Percentiles rank a stretch among this genome's conserved stretches.
Evolutionary conservation across 345 rosid genomes (phyloP).

Genomic region (Gossypium stocksii): DNA sequence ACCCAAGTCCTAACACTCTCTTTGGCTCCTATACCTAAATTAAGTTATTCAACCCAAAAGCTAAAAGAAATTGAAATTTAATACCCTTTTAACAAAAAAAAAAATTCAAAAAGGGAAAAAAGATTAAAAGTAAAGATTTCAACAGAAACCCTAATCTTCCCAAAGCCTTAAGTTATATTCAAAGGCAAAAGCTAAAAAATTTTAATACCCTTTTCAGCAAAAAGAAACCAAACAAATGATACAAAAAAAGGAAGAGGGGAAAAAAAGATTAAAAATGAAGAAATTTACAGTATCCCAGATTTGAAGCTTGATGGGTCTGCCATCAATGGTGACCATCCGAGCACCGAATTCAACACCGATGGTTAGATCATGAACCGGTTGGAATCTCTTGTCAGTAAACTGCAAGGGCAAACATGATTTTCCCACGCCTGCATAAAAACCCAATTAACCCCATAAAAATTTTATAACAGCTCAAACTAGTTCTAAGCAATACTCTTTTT

Average conservation of each 20-base stretch:
- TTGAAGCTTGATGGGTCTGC: slow-evolving; percentile 62
- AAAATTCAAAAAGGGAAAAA: too few species aligned
- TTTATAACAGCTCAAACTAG: neutral
- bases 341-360: slow-evolving; percentile 78
- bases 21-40: neutral
- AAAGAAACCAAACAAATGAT: neutral
- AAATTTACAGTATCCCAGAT: slow-evolving; percentile 63
- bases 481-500: too few species aligned
- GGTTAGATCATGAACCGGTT: slow-evolving; percentile 70
- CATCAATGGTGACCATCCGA: slow-evolving; percentile 66
- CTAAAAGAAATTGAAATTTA: neutral
- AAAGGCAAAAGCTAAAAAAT: neutral
- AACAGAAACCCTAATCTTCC: too few species aligned
- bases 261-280: neutral
- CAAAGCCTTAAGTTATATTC: neutral
- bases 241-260: neutral
- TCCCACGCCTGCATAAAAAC: slow-evolving; percentile 47
- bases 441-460: neutral
- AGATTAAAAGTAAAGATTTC: too few species aligned
- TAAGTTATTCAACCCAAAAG: neutral
- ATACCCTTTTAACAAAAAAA: too few species aligned
- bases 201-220: neutral
- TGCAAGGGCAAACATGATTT: slow-evolving; percentile 65
- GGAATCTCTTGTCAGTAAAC: slow-evolving; percentile 76
- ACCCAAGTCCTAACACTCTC: neutral